Conservation (phyloP, 768 basidiomycete species). For the button mushroom (Agaricus bisporus) region DNA sequence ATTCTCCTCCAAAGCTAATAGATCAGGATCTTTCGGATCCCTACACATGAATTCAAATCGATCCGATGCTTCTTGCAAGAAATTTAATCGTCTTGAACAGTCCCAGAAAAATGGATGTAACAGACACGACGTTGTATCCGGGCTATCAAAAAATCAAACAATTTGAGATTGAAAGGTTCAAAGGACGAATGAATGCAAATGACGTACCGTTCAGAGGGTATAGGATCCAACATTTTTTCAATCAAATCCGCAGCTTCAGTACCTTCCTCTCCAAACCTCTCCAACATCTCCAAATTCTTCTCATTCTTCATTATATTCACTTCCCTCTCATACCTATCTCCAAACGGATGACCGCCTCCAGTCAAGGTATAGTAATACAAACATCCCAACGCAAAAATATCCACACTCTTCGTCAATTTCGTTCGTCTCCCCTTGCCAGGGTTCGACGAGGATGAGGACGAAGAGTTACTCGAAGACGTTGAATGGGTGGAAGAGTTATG, state of each 20-base stretch:
- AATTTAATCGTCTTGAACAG: constrained; percentile 73
- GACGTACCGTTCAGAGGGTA: constrained; percentile 68
- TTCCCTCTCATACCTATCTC: constrained; percentile 89
- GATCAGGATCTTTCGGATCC: constrained; percentile 75
- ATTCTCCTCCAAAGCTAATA: constrained; percentile 68
- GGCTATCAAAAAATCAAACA: constrained; percentile 38
- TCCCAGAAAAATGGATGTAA: constrained; percentile 98
- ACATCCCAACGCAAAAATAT: constrained; percentile 95
- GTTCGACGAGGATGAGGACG: neutral
- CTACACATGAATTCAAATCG: constrained; percentile 97
- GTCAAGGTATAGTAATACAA: constrained; percentile 92
- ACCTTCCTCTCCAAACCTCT: constrained; percentile 88
- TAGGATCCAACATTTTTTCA: constrained; percentile 66
- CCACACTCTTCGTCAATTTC: constrained; percentile 89
- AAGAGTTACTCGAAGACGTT: constrained; percentile 17
- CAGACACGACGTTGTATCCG: constrained; percentile 82
- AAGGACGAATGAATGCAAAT: neutral
- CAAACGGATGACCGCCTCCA: constrained; percentile 89
- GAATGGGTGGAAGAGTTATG: constrained; percentile 14
- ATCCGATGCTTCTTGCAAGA: constrained; percentile 97
- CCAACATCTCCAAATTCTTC: constrained; percentile 64
- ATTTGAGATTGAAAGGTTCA: neutral
- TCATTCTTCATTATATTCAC: constrained; percentile 85
- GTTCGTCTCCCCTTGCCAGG: constrained; percentile 43
- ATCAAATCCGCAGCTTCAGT: constrained; percentile 87